These are phyloP conservation scores for Hypoxylon sp. DNA, from an alignment of 2,329 filamentous ascomycete genomes.

Conservation along the genomic window DNA sequence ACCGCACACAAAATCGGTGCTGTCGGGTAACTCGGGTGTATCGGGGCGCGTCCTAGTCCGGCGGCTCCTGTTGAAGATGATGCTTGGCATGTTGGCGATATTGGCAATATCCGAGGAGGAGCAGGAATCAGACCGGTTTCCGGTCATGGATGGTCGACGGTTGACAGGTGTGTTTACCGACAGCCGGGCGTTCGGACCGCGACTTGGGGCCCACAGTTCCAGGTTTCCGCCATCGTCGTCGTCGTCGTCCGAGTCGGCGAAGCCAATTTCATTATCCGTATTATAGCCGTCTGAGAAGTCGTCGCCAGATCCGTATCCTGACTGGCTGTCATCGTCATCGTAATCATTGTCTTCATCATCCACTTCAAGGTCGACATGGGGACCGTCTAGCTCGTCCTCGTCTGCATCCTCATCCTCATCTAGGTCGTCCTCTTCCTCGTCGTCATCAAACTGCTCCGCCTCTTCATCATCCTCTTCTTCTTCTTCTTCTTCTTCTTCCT, in stretches of 20 bases:
- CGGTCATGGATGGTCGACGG: slow-evolving; percentile 53
- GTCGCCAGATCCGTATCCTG: slow-evolving; percentile 69
- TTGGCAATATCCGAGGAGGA: slow-evolving; percentile 56
- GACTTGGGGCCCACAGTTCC: slow-evolving; percentile 62
- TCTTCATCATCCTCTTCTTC: slow-evolving; percentile 56
- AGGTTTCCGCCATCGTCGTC: slow-evolving; percentile 73
- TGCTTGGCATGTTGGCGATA: slow-evolving; percentile 44
- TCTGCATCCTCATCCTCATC: slow-evolving; percentile 63
- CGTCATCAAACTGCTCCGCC: slow-evolving; percentile 53
- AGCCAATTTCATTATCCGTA: slow-evolving; percentile 74
- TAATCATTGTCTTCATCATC: slow-evolving; percentile 60
- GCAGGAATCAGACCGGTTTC: slow-evolving; percentile 68
- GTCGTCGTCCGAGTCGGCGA: slow-evolving; percentile 72
- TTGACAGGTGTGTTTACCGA: slow-evolving; percentile 48
- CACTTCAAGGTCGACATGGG: slow-evolving; percentile 58
- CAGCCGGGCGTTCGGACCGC: slow-evolving; percentile 49
- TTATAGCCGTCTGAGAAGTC: slow-evolving; percentile 74
- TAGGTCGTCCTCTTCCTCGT: slow-evolving; percentile 57
- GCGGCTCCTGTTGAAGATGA: slow-evolving; percentile 45
- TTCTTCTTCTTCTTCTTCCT: slow-evolving; percentile 66
- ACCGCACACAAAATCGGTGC: slow-evolving; percentile 98
- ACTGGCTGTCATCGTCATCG: slow-evolving; percentile 64
- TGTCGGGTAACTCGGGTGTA: slow-evolving; percentile 89
- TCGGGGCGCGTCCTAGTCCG: slow-evolving; percentile 68
- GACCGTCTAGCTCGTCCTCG: slow-evolving; percentile 57